Evolutionary conservation across 805 yeast genomes (phyloP).

Genomic region (Yarrowia sp.): DNA sequence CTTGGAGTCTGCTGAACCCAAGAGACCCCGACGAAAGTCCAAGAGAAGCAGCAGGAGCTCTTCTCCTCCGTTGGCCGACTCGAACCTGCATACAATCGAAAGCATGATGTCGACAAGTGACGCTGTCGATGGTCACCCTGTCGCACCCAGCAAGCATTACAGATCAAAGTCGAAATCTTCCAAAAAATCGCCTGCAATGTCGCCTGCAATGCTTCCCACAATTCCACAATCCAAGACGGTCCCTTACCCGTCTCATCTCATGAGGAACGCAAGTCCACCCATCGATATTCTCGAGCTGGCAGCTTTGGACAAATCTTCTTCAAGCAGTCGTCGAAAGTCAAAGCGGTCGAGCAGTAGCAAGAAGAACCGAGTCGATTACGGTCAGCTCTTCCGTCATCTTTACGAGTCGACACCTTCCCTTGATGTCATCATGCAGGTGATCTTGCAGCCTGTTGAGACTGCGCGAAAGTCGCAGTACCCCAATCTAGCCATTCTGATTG

Average conservation of each 20-base stretch:
- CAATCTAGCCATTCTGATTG: slow-evolving; percentile 10
- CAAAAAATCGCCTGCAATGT: slow-evolving; percentile 7
- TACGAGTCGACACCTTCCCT: slow-evolving; percentile 11
- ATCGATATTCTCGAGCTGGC: slow-evolving; percentile 14
- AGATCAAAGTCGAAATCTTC: slow-evolving; percentile 7
- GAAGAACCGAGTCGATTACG: not conserved
- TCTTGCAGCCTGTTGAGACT: slow-evolving; percentile 22
- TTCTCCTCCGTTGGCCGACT: not conserved
- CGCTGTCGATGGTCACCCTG: not conserved
- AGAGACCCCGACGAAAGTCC: not conserved
- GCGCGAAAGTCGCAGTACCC: slow-evolving; percentile 15
- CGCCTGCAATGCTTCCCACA: slow-evolving; percentile 9
- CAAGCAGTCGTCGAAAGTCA: slow-evolving; percentile 16
- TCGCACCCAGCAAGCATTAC: slow-evolving; percentile 6
- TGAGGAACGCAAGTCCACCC: slow-evolving; percentile 5
- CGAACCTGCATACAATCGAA: not conserved
- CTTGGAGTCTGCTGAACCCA: not conserved
- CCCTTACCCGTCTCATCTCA: slow-evolving; percentile 7
- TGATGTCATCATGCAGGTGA: not conserved
- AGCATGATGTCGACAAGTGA: not conserved
- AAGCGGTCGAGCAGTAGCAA: not conserved
- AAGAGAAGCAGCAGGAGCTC: slow-evolving; percentile 15
- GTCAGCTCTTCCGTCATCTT: not conserved
- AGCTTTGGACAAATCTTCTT: not conserved
- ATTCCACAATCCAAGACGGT: slow-evolving; percentile 22